Evolutionary conservation across 2,329 filamentous ascomycete species (phyloP).

Genomic region (Helotiales sp.): DNA sequence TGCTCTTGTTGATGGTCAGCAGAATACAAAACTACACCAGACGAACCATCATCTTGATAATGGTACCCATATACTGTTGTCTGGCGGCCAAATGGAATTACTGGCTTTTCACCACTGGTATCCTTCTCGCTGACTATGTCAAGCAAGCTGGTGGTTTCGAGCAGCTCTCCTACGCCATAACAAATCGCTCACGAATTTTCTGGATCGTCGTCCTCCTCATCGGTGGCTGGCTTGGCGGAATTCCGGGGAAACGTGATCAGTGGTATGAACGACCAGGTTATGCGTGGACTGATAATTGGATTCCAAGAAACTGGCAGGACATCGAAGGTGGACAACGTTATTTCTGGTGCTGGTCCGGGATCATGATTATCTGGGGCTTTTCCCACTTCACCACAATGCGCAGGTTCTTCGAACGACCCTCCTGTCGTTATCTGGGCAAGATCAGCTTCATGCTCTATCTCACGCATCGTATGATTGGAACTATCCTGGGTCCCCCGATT

Average conservation of each 20-base stretch:
- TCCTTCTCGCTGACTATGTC: conserved; percentile 8
- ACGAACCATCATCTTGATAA: background rate
- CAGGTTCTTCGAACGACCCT: conserved; percentile 7
- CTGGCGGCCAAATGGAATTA: conserved; percentile 10
- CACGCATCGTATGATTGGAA: conserved; percentile 13
- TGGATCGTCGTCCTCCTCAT: conserved; percentile 5
- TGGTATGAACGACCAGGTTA: conserved; percentile 11
- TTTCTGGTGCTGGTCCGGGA: conserved; percentile 11
- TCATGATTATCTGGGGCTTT: conserved; percentile 9
- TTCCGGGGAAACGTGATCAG: conserved; percentile 6
- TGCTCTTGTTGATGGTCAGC: conserved; percentile 6
- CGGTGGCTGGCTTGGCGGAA: conserved; percentile 9
- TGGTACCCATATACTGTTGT: conserved; percentile 3
- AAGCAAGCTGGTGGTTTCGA: conserved; percentile 10
- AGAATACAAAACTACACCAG: conserved; percentile 6
- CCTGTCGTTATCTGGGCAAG: conserved; percentile 4
- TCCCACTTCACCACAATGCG: conserved; percentile 1
- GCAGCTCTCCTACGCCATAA: conserved; percentile 2
- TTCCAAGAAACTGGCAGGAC: conserved; percentile 3
- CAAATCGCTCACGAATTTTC: background rate
- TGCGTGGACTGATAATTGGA: conserved; percentile 6
- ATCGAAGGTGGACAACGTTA: conserved; percentile 2
- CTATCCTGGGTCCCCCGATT: background rate
- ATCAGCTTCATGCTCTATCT: conserved; percentile 11
- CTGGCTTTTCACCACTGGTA: conserved; percentile 9